Conservation (phyloP, 306 rosid species). For the Cicer cuneatum region DNA sequence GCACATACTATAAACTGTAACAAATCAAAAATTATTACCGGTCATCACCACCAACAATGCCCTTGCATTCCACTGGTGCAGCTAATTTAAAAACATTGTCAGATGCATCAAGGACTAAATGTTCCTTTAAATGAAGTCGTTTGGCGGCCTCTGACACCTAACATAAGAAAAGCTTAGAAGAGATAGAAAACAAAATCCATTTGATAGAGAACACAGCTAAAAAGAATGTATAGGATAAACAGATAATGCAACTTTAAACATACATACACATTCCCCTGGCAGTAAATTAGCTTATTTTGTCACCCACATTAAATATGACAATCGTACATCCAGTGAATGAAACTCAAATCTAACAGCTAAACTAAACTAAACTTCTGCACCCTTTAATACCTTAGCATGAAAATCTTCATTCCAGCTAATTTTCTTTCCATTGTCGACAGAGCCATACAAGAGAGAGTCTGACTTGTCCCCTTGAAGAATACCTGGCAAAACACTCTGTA, state of each 20-base stretch:
- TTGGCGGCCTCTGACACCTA: slow-evolving; percentile 96
- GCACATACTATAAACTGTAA: slow-evolving; percentile 6
- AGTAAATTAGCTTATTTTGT: slow-evolving; percentile 7
- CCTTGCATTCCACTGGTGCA: slow-evolving; percentile 99
- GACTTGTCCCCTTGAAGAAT: slow-evolving; percentile 99
- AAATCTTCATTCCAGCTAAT: slow-evolving; percentile 97
- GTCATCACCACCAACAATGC: slow-evolving; percentile 98
- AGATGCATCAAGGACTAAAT: slow-evolving; percentile 85
- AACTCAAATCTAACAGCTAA: slow-evolving; percentile 30
- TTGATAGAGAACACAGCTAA: slow-evolving; percentile 10
- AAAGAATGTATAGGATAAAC: slow-evolving; percentile 14
- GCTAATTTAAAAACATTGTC: slow-evolving; percentile 88
- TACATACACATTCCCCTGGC: slow-evolving; percentile 7
- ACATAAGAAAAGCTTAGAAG: slow-evolving; percentile 39
- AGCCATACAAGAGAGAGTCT: slow-evolving; percentile 93
- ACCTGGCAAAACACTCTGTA: slow-evolving; percentile 98
- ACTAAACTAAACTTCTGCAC: slow-evolving; percentile 22
- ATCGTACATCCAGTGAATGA: slow-evolving; percentile 26
- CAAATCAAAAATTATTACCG: slow-evolving; percentile 57
- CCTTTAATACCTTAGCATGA: slow-evolving; percentile 84
- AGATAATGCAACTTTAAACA: slow-evolving; percentile 30
- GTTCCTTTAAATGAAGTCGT: slow-evolving; percentile 92
- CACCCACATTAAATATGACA: slow-evolving; percentile 14
- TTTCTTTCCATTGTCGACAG: slow-evolving; percentile 98
- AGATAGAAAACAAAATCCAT: slow-evolving; percentile 32